phyloP scores from a whole-genome alignment of 495 filamentous ascomycete species.

The Aspergillus bridgeri region DNA sequence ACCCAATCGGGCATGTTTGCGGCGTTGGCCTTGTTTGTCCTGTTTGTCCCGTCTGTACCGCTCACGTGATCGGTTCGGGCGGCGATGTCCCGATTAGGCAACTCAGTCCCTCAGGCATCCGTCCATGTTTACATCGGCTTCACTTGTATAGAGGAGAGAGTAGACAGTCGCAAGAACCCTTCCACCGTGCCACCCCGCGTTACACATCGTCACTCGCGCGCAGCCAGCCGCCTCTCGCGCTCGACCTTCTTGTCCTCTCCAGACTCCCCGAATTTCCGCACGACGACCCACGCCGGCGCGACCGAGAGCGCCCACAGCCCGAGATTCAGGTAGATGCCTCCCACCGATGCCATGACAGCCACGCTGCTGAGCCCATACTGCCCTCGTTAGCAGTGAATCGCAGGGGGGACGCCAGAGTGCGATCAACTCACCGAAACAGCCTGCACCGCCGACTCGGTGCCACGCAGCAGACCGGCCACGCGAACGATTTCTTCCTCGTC shows the following conservation, averaged over 20 bases:
- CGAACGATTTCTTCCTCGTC: constrained; percentile 56
- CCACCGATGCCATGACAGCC: constrained; percentile 54
- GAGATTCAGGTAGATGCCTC: constrained; percentile 61
- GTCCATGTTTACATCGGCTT: no score
- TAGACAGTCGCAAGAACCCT: no score
- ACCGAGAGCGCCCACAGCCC: constrained; percentile 56
- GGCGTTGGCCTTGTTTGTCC: no score
- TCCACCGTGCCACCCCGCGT: no score
- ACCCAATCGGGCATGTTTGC: no score
- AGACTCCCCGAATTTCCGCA: constrained; percentile 47
- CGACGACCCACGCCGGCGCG: constrained; percentile 56
- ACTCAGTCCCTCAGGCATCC: not conserved
- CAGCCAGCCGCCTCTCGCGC: not conserved
- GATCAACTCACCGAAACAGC: constrained; percentile 46
- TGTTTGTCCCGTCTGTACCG: no score
- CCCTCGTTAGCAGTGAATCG: constrained; percentile 1
- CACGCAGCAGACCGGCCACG: constrained; percentile 57
- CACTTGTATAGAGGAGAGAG: no score
- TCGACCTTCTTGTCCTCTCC: constrained; percentile 31
- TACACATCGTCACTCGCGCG: not conserved
- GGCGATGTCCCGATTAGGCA: not conserved
- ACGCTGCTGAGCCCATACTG: constrained; percentile 56
- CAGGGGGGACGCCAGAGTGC: not conserved
- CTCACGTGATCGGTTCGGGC: not conserved
- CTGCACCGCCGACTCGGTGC: constrained; percentile 61